These are phyloP conservation scores for Cercospora canescens DNA, from an alignment of 2,329 filamentous ascomycete genomes.

Conservation along the genomic window DNA sequence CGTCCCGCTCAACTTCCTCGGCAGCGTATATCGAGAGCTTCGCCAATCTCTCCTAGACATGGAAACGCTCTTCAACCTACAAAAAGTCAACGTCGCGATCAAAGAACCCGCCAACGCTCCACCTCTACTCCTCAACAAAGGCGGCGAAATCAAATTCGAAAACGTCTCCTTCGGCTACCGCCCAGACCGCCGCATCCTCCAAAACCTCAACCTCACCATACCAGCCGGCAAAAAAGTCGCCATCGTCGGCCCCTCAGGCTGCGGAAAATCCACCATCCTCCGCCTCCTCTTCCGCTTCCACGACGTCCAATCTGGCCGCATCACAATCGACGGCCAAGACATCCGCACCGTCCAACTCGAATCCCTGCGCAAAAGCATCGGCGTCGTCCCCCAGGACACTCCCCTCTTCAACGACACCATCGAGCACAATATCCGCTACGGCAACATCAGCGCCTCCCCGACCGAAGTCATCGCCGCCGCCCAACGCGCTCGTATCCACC, in stretches of 20 bases:
- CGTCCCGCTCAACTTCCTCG: constrained; percentile 93
- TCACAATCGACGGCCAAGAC: constrained; percentile 91
- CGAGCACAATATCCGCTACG: constrained; percentile 93
- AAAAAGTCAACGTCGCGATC: constrained; percentile 91
- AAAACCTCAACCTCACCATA: constrained; percentile 81
- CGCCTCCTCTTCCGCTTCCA: constrained; percentile 92
- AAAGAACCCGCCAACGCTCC: constrained; percentile 74
- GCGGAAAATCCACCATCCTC: constrained; percentile 92
- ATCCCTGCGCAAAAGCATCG: constrained; percentile 80
- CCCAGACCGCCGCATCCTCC: constrained; percentile 80
- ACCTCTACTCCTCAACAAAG: constrained; percentile 68
- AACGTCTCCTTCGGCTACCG: constrained; percentile 95
- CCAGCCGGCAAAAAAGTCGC: constrained; percentile 95
- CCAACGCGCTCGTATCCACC: constrained; percentile 78
- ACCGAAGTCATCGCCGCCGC: constrained; percentile 77
- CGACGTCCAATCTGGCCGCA: constrained; percentile 80
- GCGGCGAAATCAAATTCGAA: constrained; percentile 90
- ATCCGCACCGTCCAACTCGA: constrained; percentile 80
- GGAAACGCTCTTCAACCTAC: constrained; percentile 96
- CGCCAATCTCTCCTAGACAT: constrained; percentile 94
- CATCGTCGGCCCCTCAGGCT: constrained; percentile 91
- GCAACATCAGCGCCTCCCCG: constrained; percentile 71
- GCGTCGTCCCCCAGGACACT: constrained; percentile 95
- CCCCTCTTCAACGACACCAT: constrained; percentile 97
- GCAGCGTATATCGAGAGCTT: constrained; percentile 95